Evolutionary conservation across 805 yeast species (phyloP).

Genomic region (Zygotorulaspora sp.): DNA sequence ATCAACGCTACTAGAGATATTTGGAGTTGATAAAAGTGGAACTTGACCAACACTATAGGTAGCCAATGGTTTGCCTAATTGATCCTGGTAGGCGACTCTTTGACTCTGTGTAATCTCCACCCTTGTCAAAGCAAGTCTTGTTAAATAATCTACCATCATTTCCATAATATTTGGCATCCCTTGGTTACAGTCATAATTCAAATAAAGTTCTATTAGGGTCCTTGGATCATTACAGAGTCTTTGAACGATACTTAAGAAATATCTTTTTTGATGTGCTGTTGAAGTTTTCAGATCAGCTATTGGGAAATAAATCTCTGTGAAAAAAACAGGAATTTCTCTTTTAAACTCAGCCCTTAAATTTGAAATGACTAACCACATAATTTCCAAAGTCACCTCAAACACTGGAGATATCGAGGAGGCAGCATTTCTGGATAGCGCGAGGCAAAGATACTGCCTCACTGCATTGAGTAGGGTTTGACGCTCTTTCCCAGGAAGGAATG

Average conservation of each 20-base stretch:
- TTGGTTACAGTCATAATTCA: constrained; percentile 91
- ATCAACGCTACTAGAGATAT: constrained; percentile 40
- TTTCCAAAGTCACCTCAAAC: constrained; percentile 85
- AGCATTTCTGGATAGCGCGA: constrained; percentile 83
- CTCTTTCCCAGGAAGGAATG: constrained; percentile 50
- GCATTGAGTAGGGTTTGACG: constrained; percentile 69
- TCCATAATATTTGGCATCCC: constrained; percentile 82
- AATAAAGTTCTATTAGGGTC: constrained; percentile 83
- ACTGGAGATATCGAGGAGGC: constrained; percentile 89
- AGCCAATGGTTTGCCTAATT: constrained; percentile 52
- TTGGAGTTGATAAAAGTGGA: constrained; percentile 70
- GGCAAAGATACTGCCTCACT: constrained; percentile 75
- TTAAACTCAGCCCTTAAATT: constrained; percentile 84
- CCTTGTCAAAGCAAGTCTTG: constrained; percentile 58
- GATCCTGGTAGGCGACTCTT: constrained; percentile 50
- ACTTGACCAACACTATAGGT: constrained; percentile 70
- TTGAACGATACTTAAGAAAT: constrained; percentile 73
- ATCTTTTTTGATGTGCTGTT: constrained; percentile 88
- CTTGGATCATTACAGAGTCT: constrained; percentile 84
- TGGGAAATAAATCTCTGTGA: constrained; percentile 90
- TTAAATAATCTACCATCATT: constrained; percentile 69
- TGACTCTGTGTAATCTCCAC: constrained; percentile 71
- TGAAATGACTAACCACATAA: constrained; percentile 83
- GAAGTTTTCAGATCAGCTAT: constrained; percentile 89
- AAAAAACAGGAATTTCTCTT: constrained; percentile 88